phyloP scores from a whole-genome alignment of 768 basidiomycete species.

The Collybia nuda region DNA sequence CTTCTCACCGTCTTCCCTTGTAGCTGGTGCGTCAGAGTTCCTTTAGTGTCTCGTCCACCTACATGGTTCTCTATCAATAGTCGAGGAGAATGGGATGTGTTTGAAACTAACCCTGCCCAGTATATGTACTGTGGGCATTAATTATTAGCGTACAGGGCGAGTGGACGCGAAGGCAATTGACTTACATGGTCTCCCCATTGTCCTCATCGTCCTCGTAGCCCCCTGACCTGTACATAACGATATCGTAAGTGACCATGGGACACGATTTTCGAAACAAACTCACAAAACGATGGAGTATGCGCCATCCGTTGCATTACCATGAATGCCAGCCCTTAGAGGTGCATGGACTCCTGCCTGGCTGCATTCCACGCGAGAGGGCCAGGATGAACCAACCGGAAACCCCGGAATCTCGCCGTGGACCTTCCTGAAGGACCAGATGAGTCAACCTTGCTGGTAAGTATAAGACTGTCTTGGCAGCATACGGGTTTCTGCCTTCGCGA shows the following conservation, averaged over 20 bases:
- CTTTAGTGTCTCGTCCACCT: slow-evolving; percentile 15
- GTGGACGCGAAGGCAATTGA: not conserved
- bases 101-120: slow-evolving; percentile 16
- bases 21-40: slow-evolving; percentile 9
- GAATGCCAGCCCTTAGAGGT: slow-evolving; percentile 34
- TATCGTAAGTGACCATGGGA: not conserved
- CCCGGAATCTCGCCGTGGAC: slow-evolving; percentile 28
- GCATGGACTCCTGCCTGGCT: slow-evolving; percentile 30
- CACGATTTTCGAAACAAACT: not conserved
- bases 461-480: no score
- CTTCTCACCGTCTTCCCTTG: slow-evolving; percentile 15
- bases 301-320: slow-evolving; percentile 25
- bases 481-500: no score
- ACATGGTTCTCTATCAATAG: not conserved
- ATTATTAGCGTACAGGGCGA: not conserved
- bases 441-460: no score
- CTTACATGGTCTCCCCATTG: slow-evolving; percentile 34
- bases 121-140: slow-evolving; percentile 12
- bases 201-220: slow-evolving; percentile 44
- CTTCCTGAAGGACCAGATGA: slow-evolving; percentile 12
- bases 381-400: slow-evolving; percentile 18
- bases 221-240: slow-evolving; percentile 23
- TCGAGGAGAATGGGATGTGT: not conserved
- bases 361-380: slow-evolving; percentile 17
- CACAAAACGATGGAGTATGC: slow-evolving; percentile 41